Evolutionary conservation across 2,329 filamentous ascomycete genomes (phyloP).

Genomic region (Celoporthe dispersa): DNA sequence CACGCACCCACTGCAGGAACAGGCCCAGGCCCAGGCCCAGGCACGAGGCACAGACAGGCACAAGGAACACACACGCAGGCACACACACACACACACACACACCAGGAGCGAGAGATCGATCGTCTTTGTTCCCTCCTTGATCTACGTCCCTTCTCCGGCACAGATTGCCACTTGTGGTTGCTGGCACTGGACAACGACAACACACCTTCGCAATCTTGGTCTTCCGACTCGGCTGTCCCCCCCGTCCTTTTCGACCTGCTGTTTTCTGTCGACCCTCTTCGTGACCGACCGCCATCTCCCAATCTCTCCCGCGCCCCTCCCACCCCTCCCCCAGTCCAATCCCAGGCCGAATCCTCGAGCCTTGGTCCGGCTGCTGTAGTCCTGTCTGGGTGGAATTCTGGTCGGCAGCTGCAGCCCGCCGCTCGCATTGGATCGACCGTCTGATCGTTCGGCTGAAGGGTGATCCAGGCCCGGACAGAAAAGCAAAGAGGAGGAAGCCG

Average conservation of each 20-base stretch:
- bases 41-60: neutral
- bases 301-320: neutral
- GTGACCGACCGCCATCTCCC: neutral
- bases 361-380: neutral
- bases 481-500: neutral
- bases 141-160: slow-evolving; percentile 2
- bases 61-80: neutral
- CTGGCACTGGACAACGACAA: slow-evolving; percentile 1
- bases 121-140: slow-evolving; percentile 10
- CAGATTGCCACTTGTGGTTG: neutral
- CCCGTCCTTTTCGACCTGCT: neutral
- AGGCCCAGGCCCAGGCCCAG: neutral
- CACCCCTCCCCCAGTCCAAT: neutral
- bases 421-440: slow-evolving; percentile 10
- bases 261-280: neutral
- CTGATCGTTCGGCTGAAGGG: neutral
- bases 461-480: neutral
- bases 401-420: neutral
- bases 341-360: neutral
- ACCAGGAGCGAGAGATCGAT: neutral
- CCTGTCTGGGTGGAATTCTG: neutral
- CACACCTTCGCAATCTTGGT: neutral
- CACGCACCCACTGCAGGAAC: neutral
- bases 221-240: neutral
- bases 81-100: neutral